phyloP scores from a whole-genome alignment of 2,329 filamentous ascomycete species.

The Alternaria novae-zelandiae region DNA sequence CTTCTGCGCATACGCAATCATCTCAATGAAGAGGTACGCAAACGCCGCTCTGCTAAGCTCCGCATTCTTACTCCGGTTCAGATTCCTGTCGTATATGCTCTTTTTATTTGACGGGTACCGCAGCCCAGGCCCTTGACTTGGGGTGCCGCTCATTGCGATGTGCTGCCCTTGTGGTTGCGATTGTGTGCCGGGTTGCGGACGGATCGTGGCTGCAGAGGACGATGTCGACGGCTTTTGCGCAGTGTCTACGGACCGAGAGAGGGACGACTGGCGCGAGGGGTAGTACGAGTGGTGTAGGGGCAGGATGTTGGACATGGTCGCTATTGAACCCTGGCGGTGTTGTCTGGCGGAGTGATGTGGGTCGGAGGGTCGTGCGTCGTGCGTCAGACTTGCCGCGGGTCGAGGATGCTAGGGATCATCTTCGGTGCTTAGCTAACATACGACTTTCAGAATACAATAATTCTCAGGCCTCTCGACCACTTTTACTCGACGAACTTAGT shows the following conservation, averaged over 20 bases:
- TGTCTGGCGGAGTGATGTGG: slow-evolving; percentile 27
- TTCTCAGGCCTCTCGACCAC: accelerated
- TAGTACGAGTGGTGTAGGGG: slow-evolving; percentile 22
- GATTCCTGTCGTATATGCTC: slow-evolving; percentile 95
- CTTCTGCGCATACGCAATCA: slow-evolving; percentile 93
- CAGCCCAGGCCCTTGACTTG: slow-evolving; percentile 60
- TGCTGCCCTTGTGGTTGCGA: slow-evolving; percentile 17
- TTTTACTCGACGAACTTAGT: too few species aligned
- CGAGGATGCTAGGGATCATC: slow-evolving; percentile 9
- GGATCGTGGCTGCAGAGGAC: slow-evolving; percentile 9
- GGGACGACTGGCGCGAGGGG: slow-evolving; percentile 17
- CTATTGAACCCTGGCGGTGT: slow-evolving; percentile 12
- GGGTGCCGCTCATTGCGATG: slow-evolving; percentile 34
- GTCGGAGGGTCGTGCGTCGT: slow-evolving; percentile 26
- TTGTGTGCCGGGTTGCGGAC: slow-evolving; percentile 5
- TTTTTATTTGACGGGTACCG: slow-evolving; percentile 92
- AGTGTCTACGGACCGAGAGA: slow-evolving; percentile 3
- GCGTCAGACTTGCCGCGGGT: slow-evolving; percentile 9
- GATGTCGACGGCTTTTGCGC: slow-evolving; percentile 2
- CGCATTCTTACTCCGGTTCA: slow-evolving; percentile 86
- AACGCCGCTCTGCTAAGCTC: slow-evolving; percentile 94
- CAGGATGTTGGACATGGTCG: slow-evolving; percentile 31
- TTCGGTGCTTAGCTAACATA: background rate
- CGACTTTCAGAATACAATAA: background rate
- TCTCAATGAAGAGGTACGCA: slow-evolving; percentile 94